Conservation (phyloP, 129 eudicot species). For the Oenanthe sinensis region DNA sequence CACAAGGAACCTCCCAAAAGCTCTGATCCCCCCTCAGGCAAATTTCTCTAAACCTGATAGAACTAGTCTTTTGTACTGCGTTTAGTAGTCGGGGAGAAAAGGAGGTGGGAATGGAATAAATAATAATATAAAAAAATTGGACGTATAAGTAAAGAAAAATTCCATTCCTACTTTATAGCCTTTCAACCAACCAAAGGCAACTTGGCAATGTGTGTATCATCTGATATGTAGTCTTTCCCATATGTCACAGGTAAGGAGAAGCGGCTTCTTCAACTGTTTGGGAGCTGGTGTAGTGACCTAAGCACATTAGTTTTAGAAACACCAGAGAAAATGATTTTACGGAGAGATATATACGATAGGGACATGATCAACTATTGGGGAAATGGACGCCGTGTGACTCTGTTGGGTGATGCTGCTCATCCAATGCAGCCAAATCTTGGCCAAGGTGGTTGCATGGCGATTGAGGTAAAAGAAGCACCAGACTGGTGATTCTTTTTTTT, state of each 20-base stretch:
- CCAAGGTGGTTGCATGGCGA: constrained; percentile 48
- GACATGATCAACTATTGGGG: constrained; percentile 37
- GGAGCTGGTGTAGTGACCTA: constrained; percentile 30
- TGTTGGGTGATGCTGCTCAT: constrained; percentile 41
- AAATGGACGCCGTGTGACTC: constrained; percentile 28
- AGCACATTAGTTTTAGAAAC: constrained; percentile 20
- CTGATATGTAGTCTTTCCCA: neutral
- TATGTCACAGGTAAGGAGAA: constrained; percentile 17
- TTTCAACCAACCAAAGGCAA: neutral
- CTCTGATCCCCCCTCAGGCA: constrained; percentile 24
- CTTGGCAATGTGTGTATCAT: neutral
- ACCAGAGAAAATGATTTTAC: constrained; percentile 25
- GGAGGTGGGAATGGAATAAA: neutral
- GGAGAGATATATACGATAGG: constrained; percentile 32
- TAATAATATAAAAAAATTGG: too few species aligned
- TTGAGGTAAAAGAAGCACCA: constrained; percentile 19
- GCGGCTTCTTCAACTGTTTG: constrained; percentile 24
- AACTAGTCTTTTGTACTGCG: neutral
- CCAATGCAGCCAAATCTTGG: constrained; percentile 43
- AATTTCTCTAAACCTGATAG: neutral
- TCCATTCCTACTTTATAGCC: neutral
- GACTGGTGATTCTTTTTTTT: too few species aligned
- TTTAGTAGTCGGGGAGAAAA: neutral
- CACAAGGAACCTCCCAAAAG: constrained; percentile 24
- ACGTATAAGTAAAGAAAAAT: neutral